phyloP scores from a whole-genome alignment of 192 early-diverging fungal genomes.

The Oehlia diaphana region DNA sequence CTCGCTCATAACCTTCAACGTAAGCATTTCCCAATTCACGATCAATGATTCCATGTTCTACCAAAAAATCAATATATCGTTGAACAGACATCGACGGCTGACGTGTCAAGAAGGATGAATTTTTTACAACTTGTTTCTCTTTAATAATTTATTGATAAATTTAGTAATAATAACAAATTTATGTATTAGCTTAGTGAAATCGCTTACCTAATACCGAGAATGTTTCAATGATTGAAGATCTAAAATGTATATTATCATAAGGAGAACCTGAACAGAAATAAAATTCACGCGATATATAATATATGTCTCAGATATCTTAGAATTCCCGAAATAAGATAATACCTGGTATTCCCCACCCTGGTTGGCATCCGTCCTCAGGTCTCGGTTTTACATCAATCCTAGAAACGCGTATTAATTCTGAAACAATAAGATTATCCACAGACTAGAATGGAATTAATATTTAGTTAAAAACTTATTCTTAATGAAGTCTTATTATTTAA shows the following conservation, averaged over 20 bases:
- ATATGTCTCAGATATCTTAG: not conserved
- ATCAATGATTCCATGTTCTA: slow-evolving; percentile 46
- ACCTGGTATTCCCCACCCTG: slow-evolving; percentile 58
- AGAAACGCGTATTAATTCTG: slow-evolving; percentile 42
- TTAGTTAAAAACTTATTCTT: not conserved
- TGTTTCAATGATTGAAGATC: slow-evolving; percentile 54
- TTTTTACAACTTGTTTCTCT: slow-evolving; percentile 50
- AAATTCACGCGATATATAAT: not conserved
- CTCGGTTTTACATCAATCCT: slow-evolving; percentile 43
- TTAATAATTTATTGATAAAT: not conserved
- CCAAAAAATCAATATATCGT: slow-evolving; percentile 54
- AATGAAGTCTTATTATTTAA: not conserved
- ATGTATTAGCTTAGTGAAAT: not conserved
- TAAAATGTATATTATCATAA: slow-evolving; percentile 54
- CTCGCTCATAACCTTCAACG: slow-evolving; percentile 57
- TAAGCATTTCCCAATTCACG: slow-evolving; percentile 50
- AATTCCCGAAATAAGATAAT: not conserved
- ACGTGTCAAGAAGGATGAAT: slow-evolving; percentile 38
- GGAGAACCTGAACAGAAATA: slow-evolving; percentile 20
- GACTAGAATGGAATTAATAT: slow-evolving; percentile 31
- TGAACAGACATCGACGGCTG: slow-evolving; percentile 52
- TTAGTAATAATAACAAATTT: not conserved
- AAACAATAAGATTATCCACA: slow-evolving; percentile 47
- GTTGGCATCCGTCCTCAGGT: slow-evolving; percentile 44
- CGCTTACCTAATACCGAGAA: slow-evolving; percentile 52